Percentiles rank a stretch among this genome's conserved stretches.
phyloP scores from a whole-genome alignment of 2,329 filamentous ascomycete genomes.

The Aurifilum marmelostoma region DNA sequence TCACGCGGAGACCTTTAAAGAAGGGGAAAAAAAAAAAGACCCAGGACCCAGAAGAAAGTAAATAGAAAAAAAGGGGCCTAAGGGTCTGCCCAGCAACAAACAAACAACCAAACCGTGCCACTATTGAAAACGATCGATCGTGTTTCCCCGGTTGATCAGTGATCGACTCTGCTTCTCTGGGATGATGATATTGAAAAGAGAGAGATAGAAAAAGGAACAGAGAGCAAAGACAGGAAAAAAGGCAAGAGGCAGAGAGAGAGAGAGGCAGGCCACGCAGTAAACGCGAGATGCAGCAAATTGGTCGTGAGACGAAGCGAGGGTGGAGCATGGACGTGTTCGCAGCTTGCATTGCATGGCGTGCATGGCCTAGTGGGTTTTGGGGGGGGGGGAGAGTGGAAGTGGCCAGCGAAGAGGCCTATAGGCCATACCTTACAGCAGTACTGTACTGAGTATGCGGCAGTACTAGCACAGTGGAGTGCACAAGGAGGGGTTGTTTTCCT shows the following conservation, averaged over 20 bases:
- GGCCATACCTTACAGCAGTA: neutral
- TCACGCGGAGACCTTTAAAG: conserved; percentile 21
- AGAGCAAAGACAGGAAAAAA: neutral
- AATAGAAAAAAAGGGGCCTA: conserved; percentile 22
- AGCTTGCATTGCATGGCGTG: neutral
- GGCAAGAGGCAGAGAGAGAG: neutral
- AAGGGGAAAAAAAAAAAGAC: neutral
- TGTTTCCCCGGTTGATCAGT: neutral
- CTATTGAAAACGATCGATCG: neutral
- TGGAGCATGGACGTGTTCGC: conserved; percentile 27
- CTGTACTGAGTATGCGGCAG: neutral
- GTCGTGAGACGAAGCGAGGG: conserved; percentile 26
- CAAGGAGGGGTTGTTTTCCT: conserved; percentile 1
- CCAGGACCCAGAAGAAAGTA: neutral
- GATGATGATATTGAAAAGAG: neutral
- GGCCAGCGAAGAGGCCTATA: neutral
- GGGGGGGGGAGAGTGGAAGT: neutral
- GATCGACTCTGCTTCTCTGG: neutral
- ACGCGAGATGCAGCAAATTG: conserved; percentile 18
- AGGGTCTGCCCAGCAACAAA: conserved; percentile 18
- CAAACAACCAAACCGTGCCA: neutral
- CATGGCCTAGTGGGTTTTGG: neutral
- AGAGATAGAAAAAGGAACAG: conserved; percentile 5
- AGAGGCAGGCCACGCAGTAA: neutral
- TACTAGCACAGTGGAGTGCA: neutral